Percentiles rank a stretch among this genome's conserved stretches.
These are phyloP conservation scores for Alternaria postmessia DNA, from an alignment of 2,329 filamentous ascomycete genomes.

Conservation along the genomic window DNA sequence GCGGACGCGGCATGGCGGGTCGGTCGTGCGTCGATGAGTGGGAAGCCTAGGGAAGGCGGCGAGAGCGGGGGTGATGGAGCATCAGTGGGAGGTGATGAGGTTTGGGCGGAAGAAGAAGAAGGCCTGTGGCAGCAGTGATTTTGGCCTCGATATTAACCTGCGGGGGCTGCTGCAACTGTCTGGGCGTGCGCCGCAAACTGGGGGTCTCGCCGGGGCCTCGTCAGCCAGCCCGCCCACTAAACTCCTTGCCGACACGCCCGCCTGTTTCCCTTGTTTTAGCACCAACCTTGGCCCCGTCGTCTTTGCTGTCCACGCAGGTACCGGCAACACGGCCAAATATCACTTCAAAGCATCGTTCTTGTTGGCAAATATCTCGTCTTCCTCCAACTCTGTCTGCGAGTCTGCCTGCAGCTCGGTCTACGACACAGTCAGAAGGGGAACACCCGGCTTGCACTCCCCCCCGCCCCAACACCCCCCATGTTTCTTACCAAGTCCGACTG, in stretches of 20 bases:
- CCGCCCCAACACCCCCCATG: not conserved
- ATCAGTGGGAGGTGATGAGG: conserved; percentile 35
- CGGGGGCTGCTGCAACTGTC: conserved; percentile 34
- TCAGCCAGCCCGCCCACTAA: conserved; percentile 20
- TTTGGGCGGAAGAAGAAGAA: conserved; percentile 19
- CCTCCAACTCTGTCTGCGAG: not conserved
- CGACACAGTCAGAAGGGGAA: conserved; percentile 4
- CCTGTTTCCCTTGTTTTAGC: conserved; percentile 29
- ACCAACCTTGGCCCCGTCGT: not conserved
- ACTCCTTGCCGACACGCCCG: conserved; percentile 23
- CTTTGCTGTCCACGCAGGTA: conserved; percentile 8
- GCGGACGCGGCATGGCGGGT: conserved; percentile 48
- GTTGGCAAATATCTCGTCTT: not conserved
- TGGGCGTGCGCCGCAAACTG: conserved; percentile 22
- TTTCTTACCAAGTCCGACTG: not conserved
- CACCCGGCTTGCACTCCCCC: not conserved
- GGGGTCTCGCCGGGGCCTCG: conserved; percentile 23
- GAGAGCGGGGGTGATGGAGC: conserved; percentile 41
- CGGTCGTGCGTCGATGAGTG: conserved; percentile 28
- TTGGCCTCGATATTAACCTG: conserved; percentile 32
- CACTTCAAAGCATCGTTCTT: not conserved
- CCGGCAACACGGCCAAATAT: conserved; percentile 1
- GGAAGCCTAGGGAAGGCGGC: conserved; percentile 43
- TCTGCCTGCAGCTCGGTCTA: not conserved
- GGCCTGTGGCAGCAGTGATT: conserved; percentile 20